phyloP scores from a whole-genome alignment of 1,284 basidiomycete species.

The Violaceomyces palustris region DNA sequence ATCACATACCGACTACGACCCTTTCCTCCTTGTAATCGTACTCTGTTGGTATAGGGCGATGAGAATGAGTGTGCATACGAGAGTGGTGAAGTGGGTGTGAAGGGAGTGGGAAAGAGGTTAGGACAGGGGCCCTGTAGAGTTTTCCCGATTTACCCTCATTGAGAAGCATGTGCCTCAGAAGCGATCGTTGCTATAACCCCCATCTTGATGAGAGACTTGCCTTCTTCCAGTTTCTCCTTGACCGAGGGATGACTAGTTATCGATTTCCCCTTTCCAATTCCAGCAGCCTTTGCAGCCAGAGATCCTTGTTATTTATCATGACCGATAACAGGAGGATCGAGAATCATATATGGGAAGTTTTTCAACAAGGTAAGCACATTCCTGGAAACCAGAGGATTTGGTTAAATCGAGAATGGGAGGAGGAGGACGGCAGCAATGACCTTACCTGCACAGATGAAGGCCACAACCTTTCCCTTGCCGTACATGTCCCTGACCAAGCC shows the following conservation, averaged over 20 bases:
- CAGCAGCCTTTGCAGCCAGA: conserved; percentile 65
- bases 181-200: too few relatives aligned
- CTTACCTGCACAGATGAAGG: conserved; percentile 36
- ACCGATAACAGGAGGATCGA: neutral
- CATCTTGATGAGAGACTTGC: too few relatives aligned
- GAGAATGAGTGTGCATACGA: too few relatives aligned
- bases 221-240: conserved; percentile 61
- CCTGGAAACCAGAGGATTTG: too few relatives aligned
- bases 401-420: too few relatives aligned
- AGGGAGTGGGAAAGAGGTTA: neutral
- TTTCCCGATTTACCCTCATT: too few relatives aligned
- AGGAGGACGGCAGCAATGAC: too few relatives aligned
- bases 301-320: too few relatives aligned
- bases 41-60: too few relatives aligned
- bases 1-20: conserved; percentile 59
- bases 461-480: conserved; percentile 47
- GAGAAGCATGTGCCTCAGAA: neutral
- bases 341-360: neutral
- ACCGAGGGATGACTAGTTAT: conserved; percentile 78
- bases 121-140: too few relatives aligned
- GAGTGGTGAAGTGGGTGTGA: neutral
- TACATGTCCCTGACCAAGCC: conserved; percentile 64
- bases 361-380: too few relatives aligned
- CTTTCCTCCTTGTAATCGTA: conserved; percentile 73
- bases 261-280: conserved; percentile 58